Conservation (phyloP, 1,284 basidiomycete species). For the Tremellales sp. region DNA sequence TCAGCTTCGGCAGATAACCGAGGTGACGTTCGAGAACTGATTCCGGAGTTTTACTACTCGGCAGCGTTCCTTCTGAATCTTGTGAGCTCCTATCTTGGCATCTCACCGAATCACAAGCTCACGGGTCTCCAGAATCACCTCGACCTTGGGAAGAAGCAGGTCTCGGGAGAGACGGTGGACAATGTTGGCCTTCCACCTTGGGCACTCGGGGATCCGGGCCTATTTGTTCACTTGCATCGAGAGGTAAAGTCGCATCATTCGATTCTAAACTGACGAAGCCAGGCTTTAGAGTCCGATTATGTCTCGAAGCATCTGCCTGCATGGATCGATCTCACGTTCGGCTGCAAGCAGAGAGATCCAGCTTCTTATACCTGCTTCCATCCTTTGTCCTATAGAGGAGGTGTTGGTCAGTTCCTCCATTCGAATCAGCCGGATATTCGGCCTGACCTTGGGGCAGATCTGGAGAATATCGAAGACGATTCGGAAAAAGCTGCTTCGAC, state of each 20-base stretch:
- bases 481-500: conserved; percentile 86
- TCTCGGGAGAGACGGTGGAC: conserved; percentile 74
- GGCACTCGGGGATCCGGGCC: conserved; percentile 77
- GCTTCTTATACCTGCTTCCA: conserved; percentile 84
- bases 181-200: conserved; percentile 87
- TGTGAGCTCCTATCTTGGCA: conserved; percentile 55
- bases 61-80: conserved; percentile 52
- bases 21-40: conserved; percentile 90
- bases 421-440: background rate
- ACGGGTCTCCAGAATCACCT: conserved; percentile 68
- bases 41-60: conserved; percentile 79
- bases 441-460: conserved; percentile 53
- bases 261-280: too few species aligned
- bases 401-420: conserved; percentile 74
- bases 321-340: conserved; percentile 88
- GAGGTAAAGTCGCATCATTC: conserved; percentile 52
- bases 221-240: conserved; percentile 80
- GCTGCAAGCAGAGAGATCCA: conserved; percentile 76
- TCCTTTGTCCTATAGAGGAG: conserved; percentile 89
- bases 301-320: conserved; percentile 79
- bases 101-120: conserved; percentile 52
- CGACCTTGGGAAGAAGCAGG: conserved; percentile 80
- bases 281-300: conserved; percentile 84
- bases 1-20: conserved; percentile 82
- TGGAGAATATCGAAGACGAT: conserved; percentile 79